Evolutionary conservation across 352 stramenopile species (phyloP).

Genomic region (Phytophthora quininea): DNA sequence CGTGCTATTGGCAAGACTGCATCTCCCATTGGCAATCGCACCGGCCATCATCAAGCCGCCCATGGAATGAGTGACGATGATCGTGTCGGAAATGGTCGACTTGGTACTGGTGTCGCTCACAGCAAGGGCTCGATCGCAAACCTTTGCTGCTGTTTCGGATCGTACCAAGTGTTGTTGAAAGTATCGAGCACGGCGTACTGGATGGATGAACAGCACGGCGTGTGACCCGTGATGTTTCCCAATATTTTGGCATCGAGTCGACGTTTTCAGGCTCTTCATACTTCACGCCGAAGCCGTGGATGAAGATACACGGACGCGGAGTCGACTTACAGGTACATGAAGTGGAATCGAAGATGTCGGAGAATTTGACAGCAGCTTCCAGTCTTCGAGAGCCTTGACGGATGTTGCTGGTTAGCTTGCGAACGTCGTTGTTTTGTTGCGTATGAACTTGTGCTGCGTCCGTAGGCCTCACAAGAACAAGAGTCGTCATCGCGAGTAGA

Average conservation of each 20-base stretch:
- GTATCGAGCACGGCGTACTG: slow-evolving; percentile 26
- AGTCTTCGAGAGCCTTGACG: slow-evolving; percentile 5
- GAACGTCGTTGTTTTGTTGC: slow-evolving; percentile 17
- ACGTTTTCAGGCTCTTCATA: slow-evolving; percentile 12
- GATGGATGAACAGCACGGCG: slow-evolving; percentile 23
- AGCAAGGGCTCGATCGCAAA: slow-evolving; percentile 13
- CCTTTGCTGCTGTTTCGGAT: slow-evolving; percentile 8
- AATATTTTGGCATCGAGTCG: slow-evolving; percentile 21
- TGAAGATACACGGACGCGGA: not conserved
- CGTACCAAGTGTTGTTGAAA: slow-evolving; percentile 14
- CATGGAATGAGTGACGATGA: slow-evolving; percentile 32
- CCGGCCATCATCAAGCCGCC: slow-evolving; percentile 20
- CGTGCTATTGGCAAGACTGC: slow-evolving; percentile 24
- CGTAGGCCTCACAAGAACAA: too few relatives aligned
- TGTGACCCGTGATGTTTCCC: slow-evolving; percentile 27
- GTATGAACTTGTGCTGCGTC: not conserved
- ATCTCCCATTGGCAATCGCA: slow-evolving; percentile 26
- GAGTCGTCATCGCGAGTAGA: too few relatives aligned
- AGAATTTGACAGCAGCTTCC: not conserved
- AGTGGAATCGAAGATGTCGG: not conserved
- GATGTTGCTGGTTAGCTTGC: slow-evolving; percentile 11
- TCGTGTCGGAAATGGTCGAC: slow-evolving; percentile 19
- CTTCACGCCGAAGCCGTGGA: too few relatives aligned
- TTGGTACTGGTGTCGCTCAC: slow-evolving; percentile 19
- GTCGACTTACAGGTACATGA: not conserved